These are phyloP conservation scores for Coniferiporia sulphurascens DNA, from an alignment of 1,284 basidiomycete genomes.

Conservation along the genomic window DNA sequence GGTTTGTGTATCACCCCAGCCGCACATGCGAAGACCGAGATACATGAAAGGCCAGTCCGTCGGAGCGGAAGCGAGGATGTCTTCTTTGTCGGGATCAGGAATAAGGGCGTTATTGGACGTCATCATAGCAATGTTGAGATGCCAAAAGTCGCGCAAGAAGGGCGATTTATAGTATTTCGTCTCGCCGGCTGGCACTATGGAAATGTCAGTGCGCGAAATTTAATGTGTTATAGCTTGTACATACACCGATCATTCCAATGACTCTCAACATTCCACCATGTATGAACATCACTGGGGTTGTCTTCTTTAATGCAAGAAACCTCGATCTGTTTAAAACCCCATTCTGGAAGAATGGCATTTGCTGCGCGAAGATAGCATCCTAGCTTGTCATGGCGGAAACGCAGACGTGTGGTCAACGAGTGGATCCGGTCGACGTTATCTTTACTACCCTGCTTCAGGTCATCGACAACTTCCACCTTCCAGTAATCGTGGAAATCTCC, in stretches of 20 bases:
- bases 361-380: slow-evolving; percentile 91
- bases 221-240: background rate
- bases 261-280: slow-evolving; percentile 97
- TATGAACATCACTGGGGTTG: slow-evolving; percentile 78
- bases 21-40: slow-evolving; percentile 93
- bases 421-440: slow-evolving; percentile 70
- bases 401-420: slow-evolving; percentile 84
- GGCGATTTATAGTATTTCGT: slow-evolving; percentile 84
- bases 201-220: slow-evolving; percentile 6
- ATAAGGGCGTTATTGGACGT: slow-evolving; percentile 98
- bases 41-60: slow-evolving; percentile 92
- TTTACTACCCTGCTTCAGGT: slow-evolving; percentile 63
- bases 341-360: slow-evolving; percentile 88
- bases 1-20: slow-evolving; percentile 83
- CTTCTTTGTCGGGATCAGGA: slow-evolving; percentile 97
- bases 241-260: slow-evolving; percentile 91
- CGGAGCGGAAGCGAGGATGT: slow-evolving; percentile 90
- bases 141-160: slow-evolving; percentile 96
- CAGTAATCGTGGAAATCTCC: slow-evolving; percentile 92
- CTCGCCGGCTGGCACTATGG: slow-evolving; percentile 76
- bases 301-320: slow-evolving; percentile 92
- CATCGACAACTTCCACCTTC: slow-evolving; percentile 93
- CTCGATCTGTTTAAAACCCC: slow-evolving; percentile 99
- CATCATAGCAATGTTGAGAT: slow-evolving; percentile 99
- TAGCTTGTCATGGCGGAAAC: slow-evolving; percentile 74